Evolutionary conservation across 2,329 filamentous ascomycete genomes (phyloP).

Genomic region (Arthroderma uncinatum): DNA sequence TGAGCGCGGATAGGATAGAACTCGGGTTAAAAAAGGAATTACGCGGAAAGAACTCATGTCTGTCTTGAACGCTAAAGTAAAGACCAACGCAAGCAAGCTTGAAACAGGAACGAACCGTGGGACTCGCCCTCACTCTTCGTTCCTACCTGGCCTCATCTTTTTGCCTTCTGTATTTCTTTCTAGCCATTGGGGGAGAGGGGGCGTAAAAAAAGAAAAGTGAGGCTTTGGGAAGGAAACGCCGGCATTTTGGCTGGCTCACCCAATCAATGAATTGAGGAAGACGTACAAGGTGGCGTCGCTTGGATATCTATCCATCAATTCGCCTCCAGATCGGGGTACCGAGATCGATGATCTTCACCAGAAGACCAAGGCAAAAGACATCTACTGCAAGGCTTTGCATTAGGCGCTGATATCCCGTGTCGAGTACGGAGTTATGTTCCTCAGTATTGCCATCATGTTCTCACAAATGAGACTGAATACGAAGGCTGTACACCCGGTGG

Average conservation of each 20-base stretch:
- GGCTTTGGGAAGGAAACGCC: background rate
- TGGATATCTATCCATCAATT: background rate
- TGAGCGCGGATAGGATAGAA: background rate
- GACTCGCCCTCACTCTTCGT: background rate
- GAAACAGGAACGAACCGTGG: constrained; percentile 3
- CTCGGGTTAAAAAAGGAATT: background rate
- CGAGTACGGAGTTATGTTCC: background rate
- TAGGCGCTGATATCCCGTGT: background rate
- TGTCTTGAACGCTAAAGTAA: background rate
- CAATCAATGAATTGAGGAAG: background rate
- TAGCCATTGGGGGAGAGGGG: background rate
- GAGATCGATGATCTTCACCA: background rate
- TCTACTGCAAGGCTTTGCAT: background rate
- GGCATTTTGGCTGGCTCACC: background rate
- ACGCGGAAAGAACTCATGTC: constrained; percentile 1
- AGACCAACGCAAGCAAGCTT: background rate
- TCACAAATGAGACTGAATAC: constrained; percentile 1
- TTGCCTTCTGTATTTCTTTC: background rate
- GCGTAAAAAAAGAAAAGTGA: background rate
- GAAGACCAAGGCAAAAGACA: background rate
- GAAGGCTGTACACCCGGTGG: background rate
- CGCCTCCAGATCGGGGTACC: background rate
- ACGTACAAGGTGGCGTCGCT: background rate
- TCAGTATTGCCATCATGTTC: background rate
- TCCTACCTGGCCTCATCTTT: background rate